Evolutionary conservation across 1,139 yeast genomes (phyloP), one percentile per base, ranked within the genome.

Genomic region (Sporopachydermia cereana): DNA sequence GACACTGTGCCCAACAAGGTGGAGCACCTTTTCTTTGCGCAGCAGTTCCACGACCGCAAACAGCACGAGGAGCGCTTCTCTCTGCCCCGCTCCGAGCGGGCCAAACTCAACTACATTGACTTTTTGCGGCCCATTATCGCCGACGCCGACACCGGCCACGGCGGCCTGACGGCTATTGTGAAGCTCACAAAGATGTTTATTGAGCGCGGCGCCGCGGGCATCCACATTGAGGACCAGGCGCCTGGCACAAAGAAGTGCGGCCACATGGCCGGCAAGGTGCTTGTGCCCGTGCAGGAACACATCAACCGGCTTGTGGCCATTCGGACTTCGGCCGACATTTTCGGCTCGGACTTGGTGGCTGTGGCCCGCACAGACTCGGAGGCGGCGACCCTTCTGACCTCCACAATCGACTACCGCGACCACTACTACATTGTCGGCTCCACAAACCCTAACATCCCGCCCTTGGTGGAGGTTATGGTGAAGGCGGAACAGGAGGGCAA

Each of bases 221-320:
- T 89, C 59, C 98, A 89, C 66, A 86, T 89, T 63, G 98, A 89
- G 70, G 97, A 89, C 68, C 97, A 91, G 72, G 95, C 96, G 49
- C 96, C 97, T 47, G 96, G 97, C 61, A 89, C 96, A 61, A 89
- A 89, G 68, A 91, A 91, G 71, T 89, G 97, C 72, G 97, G 97
- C 53, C 73, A 69, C 54, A 86, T 89, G 96, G 97, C 95, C 54
- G 98, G 98, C 57, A 88, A 93, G 69, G 96, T 93, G 50, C 79
- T 89, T 57, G 96, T 89, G 51, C 98, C 98, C 50, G 93, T 88
- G 50, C 95, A 86, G 68, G 97, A 91, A 69, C 97, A 89, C 68
- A 84, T 89, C 64, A 85, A 85, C 71, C 79, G 97, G 66, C 73
- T 89, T 63, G 83, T 86, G 55, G 94, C 96, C 47, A 84, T 89